Conservation (phyloP, 768 basidiomycete genomes). For the Kwoniella sp. region DNA sequence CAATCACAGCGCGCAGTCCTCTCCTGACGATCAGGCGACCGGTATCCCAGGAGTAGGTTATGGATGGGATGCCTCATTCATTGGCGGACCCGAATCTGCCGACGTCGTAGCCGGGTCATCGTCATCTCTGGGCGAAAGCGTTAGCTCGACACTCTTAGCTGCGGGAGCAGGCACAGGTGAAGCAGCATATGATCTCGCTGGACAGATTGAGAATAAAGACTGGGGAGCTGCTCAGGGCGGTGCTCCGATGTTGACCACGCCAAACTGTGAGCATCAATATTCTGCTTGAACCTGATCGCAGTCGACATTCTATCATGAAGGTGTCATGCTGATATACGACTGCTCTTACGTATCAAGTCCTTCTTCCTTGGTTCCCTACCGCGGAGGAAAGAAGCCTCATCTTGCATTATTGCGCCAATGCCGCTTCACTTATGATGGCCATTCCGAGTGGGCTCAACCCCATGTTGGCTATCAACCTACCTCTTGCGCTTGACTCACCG, state of each 20-base stretch:
- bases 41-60: conserved; percentile 7
- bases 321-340: not conserved
- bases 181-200: conserved; percentile 4
- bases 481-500: conserved; percentile 59
- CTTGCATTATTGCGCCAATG: conserved; percentile 59
- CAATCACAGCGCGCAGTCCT: not conserved
- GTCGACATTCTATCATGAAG: not conserved
- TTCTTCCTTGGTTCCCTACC: conserved; percentile 56
- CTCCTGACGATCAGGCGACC: conserved; percentile 1
- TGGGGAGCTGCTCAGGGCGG: conserved; percentile 26
- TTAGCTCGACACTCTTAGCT: not conserved
- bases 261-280: conserved; percentile 42
- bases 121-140: not conserved
- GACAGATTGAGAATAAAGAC: conserved; percentile 19
- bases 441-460: conserved; percentile 59
- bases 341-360: conserved; percentile 31
- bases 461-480: conserved; percentile 59
- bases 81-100: conserved; percentile 17
- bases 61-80: conserved; percentile 32
- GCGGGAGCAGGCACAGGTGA: not conserved
- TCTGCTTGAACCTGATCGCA: not conserved
- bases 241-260: conserved; percentile 40
- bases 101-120: not conserved
- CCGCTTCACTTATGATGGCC: conserved; percentile 61
- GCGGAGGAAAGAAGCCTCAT: conserved; percentile 52